Percentiles rank a stretch among this genome's conserved stretches.
These are phyloP conservation scores for Monoraphidium neglectum DNA, from an alignment of 139 green algal species.

Conservation along the genomic window DNA sequence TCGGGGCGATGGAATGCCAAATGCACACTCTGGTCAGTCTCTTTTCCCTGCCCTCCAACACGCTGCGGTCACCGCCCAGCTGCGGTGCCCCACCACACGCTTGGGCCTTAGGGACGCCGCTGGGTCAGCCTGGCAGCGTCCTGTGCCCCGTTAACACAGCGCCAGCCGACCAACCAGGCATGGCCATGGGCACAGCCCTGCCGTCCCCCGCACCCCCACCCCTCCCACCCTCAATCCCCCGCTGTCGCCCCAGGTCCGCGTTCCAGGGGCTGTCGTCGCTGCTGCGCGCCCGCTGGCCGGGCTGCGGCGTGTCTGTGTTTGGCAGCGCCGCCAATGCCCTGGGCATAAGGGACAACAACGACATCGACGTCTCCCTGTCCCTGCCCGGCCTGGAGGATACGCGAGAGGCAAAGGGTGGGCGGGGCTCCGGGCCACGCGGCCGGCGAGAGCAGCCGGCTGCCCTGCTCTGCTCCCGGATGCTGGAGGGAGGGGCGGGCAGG, in stretches of 20 bases:
- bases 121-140: too few relatives aligned
- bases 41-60: too few relatives aligned
- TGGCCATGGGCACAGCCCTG: too few relatives aligned
- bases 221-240: too few relatives aligned
- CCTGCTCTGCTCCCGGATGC: not conserved
- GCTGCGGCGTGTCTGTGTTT: constrained; percentile 62
- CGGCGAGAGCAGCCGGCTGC: not conserved
- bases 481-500: not conserved
- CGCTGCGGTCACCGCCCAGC: too few relatives aligned
- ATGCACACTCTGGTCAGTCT: too few relatives aligned
- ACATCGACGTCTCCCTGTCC: constrained; percentile 82
- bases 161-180: too few relatives aligned
- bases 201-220: too few relatives aligned
- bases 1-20: too few relatives aligned
- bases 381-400: constrained; percentile 61
- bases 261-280: constrained; percentile 43
- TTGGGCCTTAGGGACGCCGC: too few relatives aligned
- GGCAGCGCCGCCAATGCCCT: constrained; percentile 72
- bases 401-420: constrained; percentile 33
- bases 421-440: not conserved
- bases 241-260: constrained; percentile 13
- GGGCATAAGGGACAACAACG: constrained; percentile 70
- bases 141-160: too few relatives aligned
- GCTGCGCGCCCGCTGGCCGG: constrained; percentile 49
- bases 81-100: too few relatives aligned